phyloP scores from a whole-genome alignment of 2,329 filamentous ascomycete genomes.

The Colletotrichum gloeosporioides region DNA sequence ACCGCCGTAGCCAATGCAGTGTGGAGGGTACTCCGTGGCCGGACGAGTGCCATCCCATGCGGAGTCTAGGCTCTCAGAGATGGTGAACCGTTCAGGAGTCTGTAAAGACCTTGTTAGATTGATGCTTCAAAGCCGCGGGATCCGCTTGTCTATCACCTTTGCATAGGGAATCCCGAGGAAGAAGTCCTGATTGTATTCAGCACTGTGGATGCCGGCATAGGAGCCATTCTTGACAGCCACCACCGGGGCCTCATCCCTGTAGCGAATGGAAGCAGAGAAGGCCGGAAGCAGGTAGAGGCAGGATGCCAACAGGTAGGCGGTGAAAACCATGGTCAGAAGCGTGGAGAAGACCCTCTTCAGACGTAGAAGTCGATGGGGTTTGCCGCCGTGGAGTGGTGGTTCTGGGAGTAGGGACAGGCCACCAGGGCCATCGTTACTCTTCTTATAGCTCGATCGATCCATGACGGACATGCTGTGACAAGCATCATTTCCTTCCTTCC shows the following conservation, averaged over 20 bases:
- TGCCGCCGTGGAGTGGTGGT: background rate
- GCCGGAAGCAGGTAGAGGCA: constrained; percentile 3
- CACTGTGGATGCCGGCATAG: constrained; percentile 40
- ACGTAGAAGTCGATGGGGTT: background rate
- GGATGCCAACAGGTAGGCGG: background rate
- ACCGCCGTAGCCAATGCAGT: constrained; percentile 56
- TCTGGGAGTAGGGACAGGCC: background rate
- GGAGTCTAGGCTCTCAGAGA: constrained; percentile 51
- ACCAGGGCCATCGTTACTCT: background rate
- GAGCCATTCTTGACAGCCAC: constrained; percentile 27
- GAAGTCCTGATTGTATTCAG: constrained; percentile 47
- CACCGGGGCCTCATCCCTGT: background rate
- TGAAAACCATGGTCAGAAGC: constrained; percentile 3
- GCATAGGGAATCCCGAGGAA: constrained; percentile 59
- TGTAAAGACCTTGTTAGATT: constrained; percentile 28
- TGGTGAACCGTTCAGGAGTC: constrained; percentile 50
- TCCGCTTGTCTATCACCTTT: constrained; percentile 6
- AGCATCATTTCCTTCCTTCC: background rate
- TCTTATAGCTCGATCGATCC: background rate
- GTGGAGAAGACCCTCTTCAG: background rate
- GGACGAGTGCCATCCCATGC: constrained; percentile 44
- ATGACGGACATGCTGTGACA: background rate
- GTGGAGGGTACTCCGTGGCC: constrained; percentile 49
- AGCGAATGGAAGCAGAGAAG: background rate
- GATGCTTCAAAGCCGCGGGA: constrained; percentile 17